Base-by-base conservation (phyloP, 1,139 yeast species). In the Scheffersomyces cryptocercus region DNA sequence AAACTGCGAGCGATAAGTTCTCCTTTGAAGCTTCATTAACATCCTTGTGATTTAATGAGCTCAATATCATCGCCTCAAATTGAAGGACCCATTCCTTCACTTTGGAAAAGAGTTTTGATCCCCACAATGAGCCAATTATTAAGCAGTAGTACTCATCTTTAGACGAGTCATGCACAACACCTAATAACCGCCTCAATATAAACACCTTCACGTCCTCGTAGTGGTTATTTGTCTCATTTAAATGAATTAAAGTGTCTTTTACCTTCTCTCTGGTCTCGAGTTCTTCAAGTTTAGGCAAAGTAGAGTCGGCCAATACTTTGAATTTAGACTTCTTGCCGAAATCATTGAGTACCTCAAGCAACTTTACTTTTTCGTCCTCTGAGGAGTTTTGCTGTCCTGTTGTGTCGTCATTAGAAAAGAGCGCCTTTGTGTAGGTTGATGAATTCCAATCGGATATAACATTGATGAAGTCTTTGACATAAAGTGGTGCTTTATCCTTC, bases 121-220 rank as follows among this genome's bases (percentile, higher is more conserved):
- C 55, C 77, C 77, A 73, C 11, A 45, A 28, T 3, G 62, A 52
- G 15, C 59, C 63, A 15, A 58, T 51, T 1, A 67, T 42, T 3
- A 60, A 50, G 34, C 67, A 60, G 8, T 46, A 34, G 11, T 37
- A 28, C 45, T 48, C 5, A 40, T 42, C 10, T 5, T 31, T 8
- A 28, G 35, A 15, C 52, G 48, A 4, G 45, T 32, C 6, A 67
- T n/a, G 20, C 9, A 31, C 20, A 14, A 31, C 11, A 8, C 35
- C 57, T 9, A 81, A 56, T 1, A 83, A 51, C 20, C 59, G 53
- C n/a, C 65, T 52, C 4, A 86, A 51, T 3, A 87, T 59, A 2
- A 51, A 41, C 6, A 70, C 54, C 45, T 88, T 72, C 0, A 79
- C 62, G 40, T 79, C 80, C 37, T 70, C 73, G 31, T 75, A 70